Evolutionary conservation across 2,329 filamentous ascomycete genomes (phyloP), one percentile per base, ranked within the genome.

Genomic region (Plenodomus tracheiphilus): DNA sequence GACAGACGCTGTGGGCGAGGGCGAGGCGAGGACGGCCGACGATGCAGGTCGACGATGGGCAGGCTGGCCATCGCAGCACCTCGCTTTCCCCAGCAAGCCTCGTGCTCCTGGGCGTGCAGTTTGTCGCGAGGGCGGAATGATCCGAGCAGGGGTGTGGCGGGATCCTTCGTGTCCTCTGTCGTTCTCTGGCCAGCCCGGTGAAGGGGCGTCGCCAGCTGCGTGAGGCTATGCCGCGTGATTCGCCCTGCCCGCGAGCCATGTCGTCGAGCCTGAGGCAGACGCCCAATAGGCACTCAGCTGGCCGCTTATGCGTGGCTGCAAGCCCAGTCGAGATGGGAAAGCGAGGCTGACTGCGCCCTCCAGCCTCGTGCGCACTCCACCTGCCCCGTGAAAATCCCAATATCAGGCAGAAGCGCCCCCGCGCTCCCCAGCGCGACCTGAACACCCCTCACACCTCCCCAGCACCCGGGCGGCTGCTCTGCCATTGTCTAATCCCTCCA

Each of bases 301-400:
- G 62, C 67, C 60, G 59, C 51, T 65, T 68, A 61, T 65, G 63
- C 62, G 54, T 66, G 67, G 65, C 66, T 65, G 60, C 53, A 63
- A 58, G 62, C 61, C 68, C 68, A 68, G 64, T 70, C 63, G 66
- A 61, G 54, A 69, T 64, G 65, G 61, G 57, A 66, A 62, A 68
- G 64, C 67, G 64, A 72, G 69, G 69, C 69, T 72, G 67, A 69
- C 64, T 66, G 57, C 60, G 62, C 59, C 58, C 56, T 65, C 64
- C 68, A 69, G 66, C 66, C 67, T 70, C 66, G 69, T 66, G 54
- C 62, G 62, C 66, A 59, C 61, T 62, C 58, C 53, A 56, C 59
- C 52, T 54, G 39, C 51, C 54, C 60, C 64, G 62, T 61, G 51
- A 67, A 65, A 64, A 59, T 66, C 65, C 56, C 57, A 56, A 63